phyloP scores from a whole-genome alignment of 2,329 filamentous ascomycete genomes.

The Cladosporium sp. region DNA sequence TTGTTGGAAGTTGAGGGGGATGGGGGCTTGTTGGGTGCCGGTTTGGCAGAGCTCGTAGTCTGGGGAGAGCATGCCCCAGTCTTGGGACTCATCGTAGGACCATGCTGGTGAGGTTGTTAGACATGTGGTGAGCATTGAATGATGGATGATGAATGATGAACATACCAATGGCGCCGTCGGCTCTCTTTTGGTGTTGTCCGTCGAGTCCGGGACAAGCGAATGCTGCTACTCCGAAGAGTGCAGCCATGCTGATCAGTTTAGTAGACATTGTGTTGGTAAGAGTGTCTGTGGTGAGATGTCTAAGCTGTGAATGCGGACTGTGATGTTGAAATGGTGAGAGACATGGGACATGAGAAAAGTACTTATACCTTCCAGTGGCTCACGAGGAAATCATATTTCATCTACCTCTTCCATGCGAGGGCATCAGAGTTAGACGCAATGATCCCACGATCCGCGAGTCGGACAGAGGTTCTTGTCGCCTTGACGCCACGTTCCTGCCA shows the following conservation, averaged over 20 bases:
- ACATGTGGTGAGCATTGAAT: not conserved
- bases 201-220: slow-evolving; percentile 1
- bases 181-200: slow-evolving; percentile 9
- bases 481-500: slow-evolving; percentile 3
- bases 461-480: not conserved
- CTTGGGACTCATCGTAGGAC: slow-evolving; percentile 26
- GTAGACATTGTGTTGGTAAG: not conserved
- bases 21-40: slow-evolving; percentile 54
- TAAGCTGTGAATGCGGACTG: not conserved
- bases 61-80: slow-evolving; percentile 26
- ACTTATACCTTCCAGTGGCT: not conserved
- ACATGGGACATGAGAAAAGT: not conserved
- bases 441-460: not conserved
- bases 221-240: not conserved
- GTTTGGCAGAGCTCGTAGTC: slow-evolving; percentile 51
- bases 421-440: not conserved
- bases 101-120: slow-evolving; percentile 13
- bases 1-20: slow-evolving; percentile 44
- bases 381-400: not conserved
- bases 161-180: not conserved
- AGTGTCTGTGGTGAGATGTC: not conserved
- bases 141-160: not conserved
- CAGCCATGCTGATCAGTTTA: not conserved
- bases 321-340: not conserved
- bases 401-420: not conserved